These are phyloP conservation scores for Huntiella bhutanensis DNA, from an alignment of 2,329 filamentous ascomycete genomes.

Conservation along the genomic window DNA sequence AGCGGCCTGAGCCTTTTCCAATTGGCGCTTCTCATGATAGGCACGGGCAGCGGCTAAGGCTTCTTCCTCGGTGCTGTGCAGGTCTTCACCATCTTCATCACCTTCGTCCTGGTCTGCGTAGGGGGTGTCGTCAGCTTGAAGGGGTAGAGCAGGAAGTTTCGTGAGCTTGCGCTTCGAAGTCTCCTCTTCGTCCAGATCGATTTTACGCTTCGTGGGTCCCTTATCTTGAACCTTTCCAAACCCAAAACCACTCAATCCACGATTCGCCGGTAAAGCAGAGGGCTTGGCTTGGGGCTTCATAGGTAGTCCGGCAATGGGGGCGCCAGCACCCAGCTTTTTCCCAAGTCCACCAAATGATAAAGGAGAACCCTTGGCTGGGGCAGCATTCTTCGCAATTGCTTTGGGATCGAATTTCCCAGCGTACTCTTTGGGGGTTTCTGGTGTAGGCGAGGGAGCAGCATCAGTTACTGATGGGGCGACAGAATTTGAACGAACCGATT, in stretches of 20 bases:
- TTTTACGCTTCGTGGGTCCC: constrained; percentile 47
- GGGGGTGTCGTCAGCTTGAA: constrained; percentile 42
- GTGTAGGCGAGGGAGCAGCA: constrained; percentile 29
- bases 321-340: constrained; percentile 21
- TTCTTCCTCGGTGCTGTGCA: constrained; percentile 72
- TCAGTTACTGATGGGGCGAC: constrained; percentile 29
- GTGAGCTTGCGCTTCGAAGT: constrained; percentile 72
- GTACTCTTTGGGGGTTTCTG: constrained; percentile 26
- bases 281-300: constrained; percentile 18
- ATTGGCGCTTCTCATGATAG: constrained; percentile 60
- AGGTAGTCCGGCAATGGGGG: constrained; percentile 1
- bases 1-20: constrained; percentile 21
- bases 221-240: constrained; percentile 56
- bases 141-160: constrained; percentile 62
- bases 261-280: constrained; percentile 44
- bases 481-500: constrained; percentile 30
- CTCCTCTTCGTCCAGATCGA: constrained; percentile 80
- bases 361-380: constrained; percentile 32
- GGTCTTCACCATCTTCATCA: constrained; percentile 55
- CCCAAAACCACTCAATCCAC: constrained; percentile 63
- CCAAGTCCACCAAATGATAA: constrained; percentile 22
- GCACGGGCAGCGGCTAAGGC: constrained; percentile 68
- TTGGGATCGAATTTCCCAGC: constrained; percentile 65
- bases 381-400: constrained; percentile 41
- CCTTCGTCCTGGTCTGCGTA: constrained; percentile 47